Base-by-base conservation (phyloP, 2,329 filamentous ascomycete species). In the Thielaviopsis musarum region DNA sequence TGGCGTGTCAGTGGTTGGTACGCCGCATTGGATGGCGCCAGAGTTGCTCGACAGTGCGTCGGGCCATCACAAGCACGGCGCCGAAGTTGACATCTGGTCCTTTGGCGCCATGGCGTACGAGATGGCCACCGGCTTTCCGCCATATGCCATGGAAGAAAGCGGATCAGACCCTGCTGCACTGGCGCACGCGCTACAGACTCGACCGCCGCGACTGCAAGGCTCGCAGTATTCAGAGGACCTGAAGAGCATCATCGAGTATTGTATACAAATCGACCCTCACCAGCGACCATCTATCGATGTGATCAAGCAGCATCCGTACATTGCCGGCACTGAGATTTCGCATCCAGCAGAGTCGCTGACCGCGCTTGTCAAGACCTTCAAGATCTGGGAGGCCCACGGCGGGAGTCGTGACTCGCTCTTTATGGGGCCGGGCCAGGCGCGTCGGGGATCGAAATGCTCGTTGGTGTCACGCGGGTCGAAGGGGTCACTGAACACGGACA, bases 21-120 rank as follows among this genome's bases (percentile, higher is more conserved):
- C 88, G 0, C 84, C 85, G 2, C 83, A 91, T 69, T 93, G 87
- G 85, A 91, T 93, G 87, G 86, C 88, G 0, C 87, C 85, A 0
- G 88, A 93, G 66, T 75, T 91, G 13, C 84, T 87, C 65, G 80
- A 84, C 60, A 81, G 82, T 5, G 41, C 49, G 3, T 7, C 45
- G n/a, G 34, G 52, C 7, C 49, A 55, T n/a, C 24, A 48, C 7
- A 51, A 55, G 19, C 87, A 87, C 67, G 84, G 84, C 61, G 84
- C 82, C 15, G 83, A 85, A 66, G 82, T 86, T 52, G 88, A 93
- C 65, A 89, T 91, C 56, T 93, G 88, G 88, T 87, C 88, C 1
- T 90, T 88, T 67, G 88, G 88, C 1, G 86, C 87, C 62, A 86
- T 90, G 69, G 76, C 89, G 1, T 89, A 82, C 66, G 88, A 93